phyloP scores from a whole-genome alignment of 352 stramenopile genomes.

The Poterioochromonas sp. region DNA sequence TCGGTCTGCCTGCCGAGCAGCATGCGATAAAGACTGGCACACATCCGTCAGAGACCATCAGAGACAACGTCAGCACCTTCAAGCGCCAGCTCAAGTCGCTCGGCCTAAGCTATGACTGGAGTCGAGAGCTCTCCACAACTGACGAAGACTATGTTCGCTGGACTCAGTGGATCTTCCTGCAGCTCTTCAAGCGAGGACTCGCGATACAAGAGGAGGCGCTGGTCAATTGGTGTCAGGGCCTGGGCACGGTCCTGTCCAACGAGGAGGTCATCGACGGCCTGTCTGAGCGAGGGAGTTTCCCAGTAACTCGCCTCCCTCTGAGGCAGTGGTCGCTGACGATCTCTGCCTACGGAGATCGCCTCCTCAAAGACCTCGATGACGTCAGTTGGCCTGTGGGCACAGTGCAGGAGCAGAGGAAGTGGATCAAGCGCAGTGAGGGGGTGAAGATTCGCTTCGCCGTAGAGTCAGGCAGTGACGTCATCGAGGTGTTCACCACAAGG shows the following conservation, averaged over 20 bases:
- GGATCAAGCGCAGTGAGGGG: slow-evolving; percentile 88
- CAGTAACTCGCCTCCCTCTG: slow-evolving; percentile 83
- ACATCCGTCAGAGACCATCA: slow-evolving; percentile 85
- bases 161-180: slow-evolving; percentile 99
- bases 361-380: slow-evolving; percentile 80
- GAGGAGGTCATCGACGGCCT: slow-evolving; percentile 90
- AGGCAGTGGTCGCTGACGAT: slow-evolving; percentile 97
- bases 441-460: slow-evolving; percentile 41
- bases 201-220: slow-evolving; percentile 85
- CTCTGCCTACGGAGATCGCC: slow-evolving; percentile 88
- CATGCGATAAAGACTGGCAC: slow-evolving; percentile 93
- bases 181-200: slow-evolving; percentile 89
- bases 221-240: slow-evolving; percentile 97
- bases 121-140: slow-evolving; percentile 90
- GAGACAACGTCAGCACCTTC: slow-evolving; percentile 91
- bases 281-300: slow-evolving; percentile 86
- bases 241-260: slow-evolving; percentile 96
- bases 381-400: slow-evolving; percentile 70
- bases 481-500: slow-evolving; percentile 94
- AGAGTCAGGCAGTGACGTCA: slow-evolving; percentile 23
- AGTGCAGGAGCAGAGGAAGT: slow-evolving; percentile 70
- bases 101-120: slow-evolving; percentile 95
- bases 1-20: slow-evolving; percentile 97
- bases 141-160: slow-evolving; percentile 93
- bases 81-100: slow-evolving; percentile 89